Conservation (phyloP, 768 basidiomycete species). For the Pisolithus albus region DNA sequence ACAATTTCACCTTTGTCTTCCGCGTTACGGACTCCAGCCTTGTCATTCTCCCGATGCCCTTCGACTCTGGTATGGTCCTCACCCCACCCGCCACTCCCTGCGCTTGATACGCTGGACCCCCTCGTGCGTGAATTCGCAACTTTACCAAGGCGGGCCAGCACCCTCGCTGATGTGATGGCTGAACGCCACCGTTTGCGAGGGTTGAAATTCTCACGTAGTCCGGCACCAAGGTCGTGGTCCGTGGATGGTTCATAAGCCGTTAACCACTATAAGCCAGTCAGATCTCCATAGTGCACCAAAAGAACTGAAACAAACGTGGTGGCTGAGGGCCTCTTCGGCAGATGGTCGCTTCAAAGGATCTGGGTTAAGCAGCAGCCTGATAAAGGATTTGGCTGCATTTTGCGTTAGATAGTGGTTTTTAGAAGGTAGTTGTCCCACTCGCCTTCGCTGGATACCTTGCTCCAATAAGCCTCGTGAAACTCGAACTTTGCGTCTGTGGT, state of each 20-base stretch:
- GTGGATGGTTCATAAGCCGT: constrained; percentile 56
- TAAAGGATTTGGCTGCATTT: constrained; percentile 73
- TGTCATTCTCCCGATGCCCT: constrained; percentile 25
- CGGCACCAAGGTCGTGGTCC: constrained; percentile 67
- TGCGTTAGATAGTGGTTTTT: not conserved
- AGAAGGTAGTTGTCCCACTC: constrained; percentile 5
- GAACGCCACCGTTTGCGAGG: constrained; percentile 65
- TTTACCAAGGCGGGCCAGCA: constrained; percentile 27
- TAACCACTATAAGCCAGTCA: constrained; percentile 50
- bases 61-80: constrained; percentile 22
- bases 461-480: constrained; percentile 95
- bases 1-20: constrained; percentile 15
- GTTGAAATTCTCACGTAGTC: constrained; percentile 79
- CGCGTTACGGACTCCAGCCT: constrained; percentile 30
- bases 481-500: constrained; percentile 80
- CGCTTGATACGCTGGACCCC: constrained; percentile 20
- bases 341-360: constrained; percentile 69
- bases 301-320: constrained; percentile 44
- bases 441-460: constrained; percentile 79
- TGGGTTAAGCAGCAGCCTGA: constrained; percentile 60
- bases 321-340: constrained; percentile 59
- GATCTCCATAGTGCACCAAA: not conserved
- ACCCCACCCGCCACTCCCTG: constrained; percentile 34
- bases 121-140: constrained; percentile 12
- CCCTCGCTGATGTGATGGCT: constrained; percentile 53